phyloP scores from a whole-genome alignment of 1,139 yeast genomes.

The Kazachstania sp. region DNA sequence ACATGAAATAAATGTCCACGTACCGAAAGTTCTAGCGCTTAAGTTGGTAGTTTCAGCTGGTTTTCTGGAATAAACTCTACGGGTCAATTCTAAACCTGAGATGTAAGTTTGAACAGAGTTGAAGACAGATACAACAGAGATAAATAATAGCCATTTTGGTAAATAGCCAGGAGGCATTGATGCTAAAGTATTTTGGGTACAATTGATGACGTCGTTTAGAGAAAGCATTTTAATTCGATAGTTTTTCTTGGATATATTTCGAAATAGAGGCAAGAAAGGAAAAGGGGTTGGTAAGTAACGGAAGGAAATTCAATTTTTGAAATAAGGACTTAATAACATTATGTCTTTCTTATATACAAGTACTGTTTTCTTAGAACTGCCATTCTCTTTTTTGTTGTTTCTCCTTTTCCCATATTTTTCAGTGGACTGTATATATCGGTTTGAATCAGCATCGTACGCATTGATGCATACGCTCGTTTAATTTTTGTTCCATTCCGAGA shows the following conservation, averaged over 20 bases:
- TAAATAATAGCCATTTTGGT: constrained; percentile 66
- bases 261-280: background rate
- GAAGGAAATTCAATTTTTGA: background rate
- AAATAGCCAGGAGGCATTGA: constrained; percentile 34
- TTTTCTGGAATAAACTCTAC: constrained; percentile 64
- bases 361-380: background rate
- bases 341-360: background rate
- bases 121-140: constrained; percentile 82
- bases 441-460: background rate
- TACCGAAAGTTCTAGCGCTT: constrained; percentile 93
- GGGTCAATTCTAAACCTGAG: constrained; percentile 63
- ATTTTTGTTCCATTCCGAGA: background rate
- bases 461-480: background rate
- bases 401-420: background rate
- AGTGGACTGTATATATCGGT: background rate
- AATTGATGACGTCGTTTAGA: constrained; percentile 16
- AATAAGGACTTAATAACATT: background rate
- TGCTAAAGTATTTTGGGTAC: constrained; percentile 17
- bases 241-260: too few relatives aligned
- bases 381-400: background rate
- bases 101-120: constrained; percentile 84
- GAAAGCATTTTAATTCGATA: constrained; percentile 9
- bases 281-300: background rate
- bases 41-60: constrained; percentile 63
- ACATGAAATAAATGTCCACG: constrained; percentile 90